These are phyloP conservation scores for Endoconidiophora polonica DNA, from an alignment of 2,329 filamentous ascomycete genomes.

Conservation along the genomic window DNA sequence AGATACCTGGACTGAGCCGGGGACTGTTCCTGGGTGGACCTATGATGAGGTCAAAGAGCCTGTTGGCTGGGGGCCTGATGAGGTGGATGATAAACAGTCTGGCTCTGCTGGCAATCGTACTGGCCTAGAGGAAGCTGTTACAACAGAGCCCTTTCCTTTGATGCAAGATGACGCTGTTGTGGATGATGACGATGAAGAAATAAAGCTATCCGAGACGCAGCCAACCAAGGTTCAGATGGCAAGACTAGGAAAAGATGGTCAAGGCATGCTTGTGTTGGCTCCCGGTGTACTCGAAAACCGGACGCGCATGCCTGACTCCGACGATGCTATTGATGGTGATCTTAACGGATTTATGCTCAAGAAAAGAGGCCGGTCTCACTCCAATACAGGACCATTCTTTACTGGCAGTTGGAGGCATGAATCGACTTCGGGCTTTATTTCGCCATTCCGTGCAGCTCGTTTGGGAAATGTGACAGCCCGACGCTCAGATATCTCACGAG, in stretches of 20 bases:
- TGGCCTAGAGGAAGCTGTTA: too few relatives aligned
- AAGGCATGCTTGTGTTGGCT: conserved; percentile 5
- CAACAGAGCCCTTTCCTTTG: background rate
- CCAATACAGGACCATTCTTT: conserved; percentile 10
- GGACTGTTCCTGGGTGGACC: too few relatives aligned
- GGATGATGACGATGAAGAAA: background rate
- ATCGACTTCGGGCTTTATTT: conserved; percentile 5
- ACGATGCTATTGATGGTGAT: background rate
- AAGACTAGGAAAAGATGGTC: conserved; percentile 2
- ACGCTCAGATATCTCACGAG: conserved; percentile 1
- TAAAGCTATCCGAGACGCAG: conserved; percentile 1
- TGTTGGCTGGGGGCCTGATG: too few relatives aligned
- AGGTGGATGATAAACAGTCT: too few relatives aligned
- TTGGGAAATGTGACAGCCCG: conserved; percentile 1
- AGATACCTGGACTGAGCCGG: too few relatives aligned
- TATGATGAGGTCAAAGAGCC: too few relatives aligned
- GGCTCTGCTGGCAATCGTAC: too few relatives aligned
- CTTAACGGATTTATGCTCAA: background rate
- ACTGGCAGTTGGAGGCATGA: conserved; percentile 12
- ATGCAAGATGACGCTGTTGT: too few relatives aligned
- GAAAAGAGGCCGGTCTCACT: conserved; percentile 6
- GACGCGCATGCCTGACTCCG: background rate
- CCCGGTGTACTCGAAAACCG: conserved; percentile 1
- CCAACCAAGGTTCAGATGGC: conserved; percentile 4
- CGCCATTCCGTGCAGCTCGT: conserved; percentile 11